These are phyloP conservation scores for Telopea speciosissima DNA, from an alignment of 177 flowering plant genomes.

Conservation along the genomic window DNA sequence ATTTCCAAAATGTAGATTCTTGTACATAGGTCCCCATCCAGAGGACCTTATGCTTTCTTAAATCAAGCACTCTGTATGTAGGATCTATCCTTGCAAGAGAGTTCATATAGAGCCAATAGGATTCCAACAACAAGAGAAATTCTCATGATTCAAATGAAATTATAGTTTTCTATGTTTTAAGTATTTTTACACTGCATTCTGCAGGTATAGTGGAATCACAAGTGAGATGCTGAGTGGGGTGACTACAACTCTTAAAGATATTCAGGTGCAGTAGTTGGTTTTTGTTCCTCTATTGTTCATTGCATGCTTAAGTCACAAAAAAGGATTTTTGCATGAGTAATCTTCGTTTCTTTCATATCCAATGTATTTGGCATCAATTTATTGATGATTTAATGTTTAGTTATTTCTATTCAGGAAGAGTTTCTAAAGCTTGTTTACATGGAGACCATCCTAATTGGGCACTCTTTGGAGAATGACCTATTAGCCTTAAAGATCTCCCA, in stretches of 20 bases:
- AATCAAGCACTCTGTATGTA: background rate
- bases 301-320: background rate
- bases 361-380: background rate
- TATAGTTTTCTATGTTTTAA: background rate
- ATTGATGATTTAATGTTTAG: conserved; percentile 5
- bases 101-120: background rate
- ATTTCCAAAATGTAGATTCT: background rate
- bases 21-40: background rate
- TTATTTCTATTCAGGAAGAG: conserved; percentile 39
- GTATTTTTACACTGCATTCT: conserved; percentile 3
- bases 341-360: background rate
- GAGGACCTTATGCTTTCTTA: background rate
- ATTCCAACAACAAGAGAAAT: background rate
- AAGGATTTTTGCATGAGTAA: background rate
- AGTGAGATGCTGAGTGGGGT: conserved; percentile 77
- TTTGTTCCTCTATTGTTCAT: background rate
- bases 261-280: conserved; percentile 53
- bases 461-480: conserved; percentile 96
- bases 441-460: conserved; percentile 91
- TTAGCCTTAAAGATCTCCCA: conserved; percentile 78
- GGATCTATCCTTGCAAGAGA: background rate
- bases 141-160: too few species aligned
- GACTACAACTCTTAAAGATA: conserved; percentile 67
- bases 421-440: conserved; percentile 74
- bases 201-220: conserved; percentile 97